Evolutionary conservation across 1,139 yeast species (phyloP), one percentile per base, ranked within the genome.

Genomic region (Geotrichum histeridarum): DNA sequence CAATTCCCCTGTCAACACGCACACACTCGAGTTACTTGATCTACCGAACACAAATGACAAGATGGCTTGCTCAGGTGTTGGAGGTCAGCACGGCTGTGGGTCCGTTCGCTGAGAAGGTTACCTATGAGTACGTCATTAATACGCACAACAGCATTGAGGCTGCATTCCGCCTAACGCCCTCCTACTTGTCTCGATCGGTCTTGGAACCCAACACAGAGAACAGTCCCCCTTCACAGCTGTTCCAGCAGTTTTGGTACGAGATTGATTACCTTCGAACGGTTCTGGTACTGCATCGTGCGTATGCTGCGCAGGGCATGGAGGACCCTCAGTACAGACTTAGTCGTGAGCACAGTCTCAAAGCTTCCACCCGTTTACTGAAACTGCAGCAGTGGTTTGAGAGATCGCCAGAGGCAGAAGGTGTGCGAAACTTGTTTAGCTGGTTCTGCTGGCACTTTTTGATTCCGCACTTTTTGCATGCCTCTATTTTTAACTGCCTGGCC

Each of bases 201-300:
- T 50, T 50, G 39, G 31, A 22, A 8, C 17, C 27, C 8, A 35
- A 27, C 30, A 18, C 7, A 17, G 43, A 41, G 33, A 15, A 11
- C 11, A n/a, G 8, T 9, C 59, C 60, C 9, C 59, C 65, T 1
- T 62, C 62, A 22, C 36, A 33, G 9, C 55, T 63, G 5, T 56
- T 68, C 42, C 70, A 69, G 57, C 60, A 68, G 39, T 60, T 69
- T 33, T 39, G 68, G 52, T 60, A 66, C 37, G 70, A 69, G 49
- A 52, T 66, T 39, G 69, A 67, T 22, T 67, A 56, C 49, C 62
- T 64, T 15, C 66, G 65, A 51, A 60, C 66, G 8, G 50, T 67
- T 38, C 64, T 68, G n/a, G 64, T 67, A 6, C 60, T 69, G 22
- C 72, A 69, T 51, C 64, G 71, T 30, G 61, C 66, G 18, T 67